phyloP scores from a whole-genome alignment of 2,329 filamentous ascomycete species.

The Exserohilum turcica region DNA sequence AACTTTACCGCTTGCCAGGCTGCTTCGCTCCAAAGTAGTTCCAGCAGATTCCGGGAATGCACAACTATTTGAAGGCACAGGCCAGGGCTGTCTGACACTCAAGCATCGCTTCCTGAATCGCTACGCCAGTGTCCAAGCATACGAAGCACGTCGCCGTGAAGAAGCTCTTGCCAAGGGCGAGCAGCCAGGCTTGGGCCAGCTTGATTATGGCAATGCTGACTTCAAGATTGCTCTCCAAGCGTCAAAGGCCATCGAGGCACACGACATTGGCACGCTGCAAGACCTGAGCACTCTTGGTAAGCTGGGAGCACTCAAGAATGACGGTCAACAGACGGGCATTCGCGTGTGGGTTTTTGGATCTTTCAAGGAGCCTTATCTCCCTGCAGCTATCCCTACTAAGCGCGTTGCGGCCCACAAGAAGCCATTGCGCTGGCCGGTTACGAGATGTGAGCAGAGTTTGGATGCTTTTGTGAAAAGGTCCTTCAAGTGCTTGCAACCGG shows the following conservation, averaged over 20 bases:
- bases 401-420: constrained; percentile 3
- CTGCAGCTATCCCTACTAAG: constrained; percentile 3
- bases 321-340: not conserved
- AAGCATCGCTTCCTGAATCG: constrained; percentile 12
- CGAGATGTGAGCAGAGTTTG: not conserved
- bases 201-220: constrained; percentile 19
- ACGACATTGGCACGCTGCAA: constrained; percentile 16
- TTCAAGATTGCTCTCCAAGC: constrained; percentile 15
- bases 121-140: constrained; percentile 17
- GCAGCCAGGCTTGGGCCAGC: constrained; percentile 6
- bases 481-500: not conserved
- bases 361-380: constrained; percentile 8
- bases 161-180: not conserved
- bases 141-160: constrained; percentile 12
- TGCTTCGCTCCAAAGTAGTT: not conserved
- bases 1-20: not conserved
- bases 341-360: constrained; percentile 13
- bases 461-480: not conserved
- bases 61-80: not conserved
- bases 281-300: constrained; percentile 6
- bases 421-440: not conserved
- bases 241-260: constrained; percentile 1
- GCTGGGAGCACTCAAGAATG: not conserved
- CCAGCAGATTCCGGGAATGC: not conserved
- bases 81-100: constrained; percentile 2